Evolutionary conservation across 176 grass and related monocot species (phyloP).

Genomic region (Cenchrus americanus): DNA sequence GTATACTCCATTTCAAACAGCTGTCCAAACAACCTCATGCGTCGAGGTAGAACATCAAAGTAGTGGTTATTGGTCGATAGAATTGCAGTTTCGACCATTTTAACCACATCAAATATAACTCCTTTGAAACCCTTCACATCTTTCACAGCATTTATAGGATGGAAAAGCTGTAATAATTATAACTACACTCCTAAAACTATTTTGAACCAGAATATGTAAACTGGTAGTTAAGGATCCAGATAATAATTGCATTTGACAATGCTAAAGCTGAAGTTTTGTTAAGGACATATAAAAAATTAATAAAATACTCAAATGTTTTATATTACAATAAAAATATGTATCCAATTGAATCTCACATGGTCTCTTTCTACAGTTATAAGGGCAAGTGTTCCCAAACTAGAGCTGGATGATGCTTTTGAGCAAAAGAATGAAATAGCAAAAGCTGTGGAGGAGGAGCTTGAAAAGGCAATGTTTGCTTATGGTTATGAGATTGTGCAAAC

Average conservation of each 20-base stretch:
- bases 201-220: neutral
- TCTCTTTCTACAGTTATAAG: conserved; percentile 42
- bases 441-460: conserved; percentile 52
- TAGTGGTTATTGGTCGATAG: neutral
- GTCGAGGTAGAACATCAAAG: neutral
- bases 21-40: neutral
- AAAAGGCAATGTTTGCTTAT: conserved; percentile 53
- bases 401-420: conserved; percentile 50
- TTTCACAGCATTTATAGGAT: neutral
- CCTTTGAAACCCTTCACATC: neutral
- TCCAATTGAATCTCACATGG: conserved; percentile 10
- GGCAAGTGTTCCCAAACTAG: conserved; percentile 45
- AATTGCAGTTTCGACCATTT: neutral
- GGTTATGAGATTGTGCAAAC: conserved; percentile 60
- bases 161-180: neutral
- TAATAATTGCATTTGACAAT: conserved; percentile 5
- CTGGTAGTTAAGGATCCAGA: neutral
- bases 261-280: neutral
- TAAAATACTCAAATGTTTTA: neutral
- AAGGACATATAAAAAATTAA: conserved; percentile 13
- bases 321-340: neutral
- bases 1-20: neutral
- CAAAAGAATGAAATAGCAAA: conserved; percentile 62
- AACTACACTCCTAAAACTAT: neutral
- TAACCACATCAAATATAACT: neutral